A percentile compares a stretch with the other conserved stretches of the same genome.
Conservation (phyloP, 495 filamentous ascomycete genomes). For the Trichoderma asperelloides region DNA sequence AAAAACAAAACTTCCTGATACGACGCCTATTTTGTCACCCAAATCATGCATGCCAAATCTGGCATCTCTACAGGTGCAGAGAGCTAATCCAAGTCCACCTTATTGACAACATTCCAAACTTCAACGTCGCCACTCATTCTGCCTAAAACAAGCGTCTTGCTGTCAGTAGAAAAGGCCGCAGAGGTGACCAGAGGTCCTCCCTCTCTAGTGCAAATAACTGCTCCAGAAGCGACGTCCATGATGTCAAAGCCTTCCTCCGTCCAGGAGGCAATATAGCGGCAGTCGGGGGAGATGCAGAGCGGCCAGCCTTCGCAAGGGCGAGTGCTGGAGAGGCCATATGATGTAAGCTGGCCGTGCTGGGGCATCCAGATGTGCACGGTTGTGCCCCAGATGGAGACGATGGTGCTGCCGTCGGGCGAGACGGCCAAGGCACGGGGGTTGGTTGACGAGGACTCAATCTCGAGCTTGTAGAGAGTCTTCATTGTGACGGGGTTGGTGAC, state of each 20-base stretch:
- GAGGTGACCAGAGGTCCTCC: constrained; percentile 5
- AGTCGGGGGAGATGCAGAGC: constrained; percentile 22
- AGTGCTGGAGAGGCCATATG: constrained; percentile 16
- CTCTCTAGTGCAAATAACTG: constrained; percentile 15
- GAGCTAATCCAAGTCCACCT: not conserved
- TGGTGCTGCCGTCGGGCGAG: constrained; percentile 16
- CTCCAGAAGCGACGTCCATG: constrained; percentile 18
- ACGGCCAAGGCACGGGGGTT: constrained; percentile 16
- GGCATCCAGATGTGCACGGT: constrained; percentile 20
- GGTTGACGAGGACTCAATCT: constrained; percentile 13
- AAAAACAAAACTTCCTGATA: not conserved
- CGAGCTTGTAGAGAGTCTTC: constrained; percentile 19
- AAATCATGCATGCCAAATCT: not conserved
- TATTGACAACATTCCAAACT: not conserved
- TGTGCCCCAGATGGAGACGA: constrained; percentile 22
- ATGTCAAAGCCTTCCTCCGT: constrained; percentile 26
- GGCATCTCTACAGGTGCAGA: not conserved
- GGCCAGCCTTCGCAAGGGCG: constrained; percentile 23
- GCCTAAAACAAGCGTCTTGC: not conserved
- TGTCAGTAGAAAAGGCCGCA: constrained; percentile 9
- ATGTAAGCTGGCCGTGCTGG: constrained; percentile 14
- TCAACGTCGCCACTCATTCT: constrained; percentile 3
- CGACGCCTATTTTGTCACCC: not conserved
- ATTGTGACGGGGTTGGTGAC: constrained; percentile 15
- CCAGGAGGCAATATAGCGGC: constrained; percentile 19